phyloP scores from a whole-genome alignment of 495 filamentous ascomycete species.

The Hypoxylon intermedium region DNA sequence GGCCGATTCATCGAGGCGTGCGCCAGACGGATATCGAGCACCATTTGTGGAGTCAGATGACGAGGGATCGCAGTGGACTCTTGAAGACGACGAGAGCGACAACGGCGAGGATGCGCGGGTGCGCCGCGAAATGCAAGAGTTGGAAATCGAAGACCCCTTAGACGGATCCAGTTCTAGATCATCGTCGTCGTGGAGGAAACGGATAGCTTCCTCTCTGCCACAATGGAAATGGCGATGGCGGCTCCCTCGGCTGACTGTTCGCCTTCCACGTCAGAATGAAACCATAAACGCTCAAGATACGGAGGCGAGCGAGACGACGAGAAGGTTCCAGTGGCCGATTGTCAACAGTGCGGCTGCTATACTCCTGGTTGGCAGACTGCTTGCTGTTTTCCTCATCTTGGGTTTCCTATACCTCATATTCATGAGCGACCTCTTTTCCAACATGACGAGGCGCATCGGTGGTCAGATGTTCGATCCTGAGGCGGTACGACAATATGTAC shows the following conservation, averaged over 20 bases:
- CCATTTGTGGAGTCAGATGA: constrained; percentile 76
- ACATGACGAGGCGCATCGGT: constrained; percentile 59
- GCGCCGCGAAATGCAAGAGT: constrained; percentile 82
- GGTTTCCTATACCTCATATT: constrained; percentile 82
- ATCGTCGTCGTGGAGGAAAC: constrained; percentile 56
- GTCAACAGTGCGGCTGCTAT: constrained; percentile 47
- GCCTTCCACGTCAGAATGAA: constrained; percentile 44
- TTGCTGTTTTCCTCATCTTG: constrained; percentile 76
- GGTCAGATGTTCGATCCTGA: constrained; percentile 68
- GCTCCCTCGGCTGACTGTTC: constrained; percentile 53
- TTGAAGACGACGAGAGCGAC: constrained; percentile 51
- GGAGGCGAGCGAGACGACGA: constrained; percentile 27
- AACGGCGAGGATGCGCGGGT: constrained; percentile 63
- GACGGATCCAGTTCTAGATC: constrained; percentile 47
- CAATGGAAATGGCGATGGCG: constrained; percentile 60
- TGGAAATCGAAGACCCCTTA: constrained; percentile 83
- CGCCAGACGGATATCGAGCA: constrained; percentile 66
- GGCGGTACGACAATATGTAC: constrained; percentile 71
- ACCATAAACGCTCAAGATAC: constrained; percentile 10
- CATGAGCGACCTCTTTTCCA: constrained; percentile 77
- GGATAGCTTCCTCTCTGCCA: constrained; percentile 56
- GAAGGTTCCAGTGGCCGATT: constrained; percentile 39
- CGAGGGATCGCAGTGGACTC: constrained; percentile 49
- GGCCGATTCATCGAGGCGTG: constrained; percentile 45
- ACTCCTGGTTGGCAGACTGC: constrained; percentile 71